Percentiles rank a stretch among this genome's conserved stretches.
Evolutionary conservation across 331 rosid species (phyloP).

Genomic region (Ulmus americana): DNA sequence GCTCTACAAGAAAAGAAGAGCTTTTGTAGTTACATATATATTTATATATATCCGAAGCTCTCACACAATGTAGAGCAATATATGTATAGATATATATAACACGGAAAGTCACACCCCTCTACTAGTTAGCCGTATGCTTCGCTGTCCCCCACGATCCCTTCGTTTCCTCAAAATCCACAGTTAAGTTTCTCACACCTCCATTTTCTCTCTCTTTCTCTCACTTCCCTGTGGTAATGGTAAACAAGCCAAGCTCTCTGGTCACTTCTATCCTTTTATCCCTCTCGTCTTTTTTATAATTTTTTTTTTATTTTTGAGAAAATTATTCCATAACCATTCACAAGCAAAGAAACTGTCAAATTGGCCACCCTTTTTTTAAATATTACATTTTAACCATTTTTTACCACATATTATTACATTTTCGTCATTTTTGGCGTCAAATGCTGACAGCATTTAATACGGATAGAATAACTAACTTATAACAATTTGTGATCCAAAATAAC

Average conservation of each 20-base stretch:
- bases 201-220: not conserved
- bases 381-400: too few relatives aligned
- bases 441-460: too few relatives aligned
- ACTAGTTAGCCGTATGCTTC: slow-evolving; percentile 21
- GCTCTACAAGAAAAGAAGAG: not conserved
- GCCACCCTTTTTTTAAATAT: too few relatives aligned
- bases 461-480: too few relatives aligned
- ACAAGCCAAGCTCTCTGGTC: too few relatives aligned
- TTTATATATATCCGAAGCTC: not conserved
- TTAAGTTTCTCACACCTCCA: not conserved
- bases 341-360: too few relatives aligned
- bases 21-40: slow-evolving; percentile 1
- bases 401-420: too few relatives aligned
- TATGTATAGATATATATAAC: slow-evolving; percentile 26
- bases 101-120: not conserved
- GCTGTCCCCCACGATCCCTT: slow-evolving; percentile 23
- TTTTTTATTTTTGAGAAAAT: not conserved
- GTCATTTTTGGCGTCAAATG: too few relatives aligned
- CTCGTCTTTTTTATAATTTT: not conserved
- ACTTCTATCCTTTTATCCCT: not conserved
- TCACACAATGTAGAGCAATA: not conserved
- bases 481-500: too few relatives aligned
- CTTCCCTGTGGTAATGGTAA: not conserved
- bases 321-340: too few relatives aligned
- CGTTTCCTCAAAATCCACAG: not conserved